Conservation (phyloP, 139 green algal species). For the Chlorella sp. region DNA sequence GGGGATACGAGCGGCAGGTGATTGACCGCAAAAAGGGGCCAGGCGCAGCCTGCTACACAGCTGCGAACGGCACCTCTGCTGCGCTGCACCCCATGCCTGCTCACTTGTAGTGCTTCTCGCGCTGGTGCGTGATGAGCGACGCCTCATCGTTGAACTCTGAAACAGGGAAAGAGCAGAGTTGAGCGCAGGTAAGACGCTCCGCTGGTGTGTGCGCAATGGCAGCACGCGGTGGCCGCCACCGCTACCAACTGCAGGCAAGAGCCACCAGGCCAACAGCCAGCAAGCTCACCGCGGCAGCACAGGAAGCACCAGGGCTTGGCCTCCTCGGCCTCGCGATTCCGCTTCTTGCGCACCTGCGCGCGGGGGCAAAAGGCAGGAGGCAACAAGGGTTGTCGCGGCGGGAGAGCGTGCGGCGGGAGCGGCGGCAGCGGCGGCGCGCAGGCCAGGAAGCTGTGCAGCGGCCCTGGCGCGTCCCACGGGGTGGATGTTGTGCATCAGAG, state of each 20-base stretch:
- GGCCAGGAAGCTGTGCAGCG: neutral
- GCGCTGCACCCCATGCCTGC: no score
- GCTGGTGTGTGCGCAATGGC: no score
- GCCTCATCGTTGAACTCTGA: constrained; percentile 87
- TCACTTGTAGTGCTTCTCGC: constrained; percentile 81
- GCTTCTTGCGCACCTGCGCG: neutral
- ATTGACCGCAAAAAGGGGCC: no score
- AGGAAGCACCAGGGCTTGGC: neutral
- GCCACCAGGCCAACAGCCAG: no score
- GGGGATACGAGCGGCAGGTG: no score
- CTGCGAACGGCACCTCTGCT: no score
- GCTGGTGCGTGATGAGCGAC: constrained; percentile 89
- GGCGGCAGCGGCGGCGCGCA: neutral
- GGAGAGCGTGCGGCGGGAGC: neutral
- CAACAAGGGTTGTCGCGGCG: neutral
- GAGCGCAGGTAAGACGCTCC: no score
- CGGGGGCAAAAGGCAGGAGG: neutral
- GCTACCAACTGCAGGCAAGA: no score
- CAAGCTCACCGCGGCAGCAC: neutral
- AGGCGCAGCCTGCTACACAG: no score
- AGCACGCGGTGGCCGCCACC: no score
- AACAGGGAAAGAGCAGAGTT: neutral
- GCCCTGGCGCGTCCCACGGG: neutral
- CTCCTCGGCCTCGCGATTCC: neutral
- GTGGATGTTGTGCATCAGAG: neutral